Evolutionary conservation across 768 basidiomycete genomes (phyloP), one percentile per base, ranked within the genome.

Genomic region (Grammothele lineata): DNA sequence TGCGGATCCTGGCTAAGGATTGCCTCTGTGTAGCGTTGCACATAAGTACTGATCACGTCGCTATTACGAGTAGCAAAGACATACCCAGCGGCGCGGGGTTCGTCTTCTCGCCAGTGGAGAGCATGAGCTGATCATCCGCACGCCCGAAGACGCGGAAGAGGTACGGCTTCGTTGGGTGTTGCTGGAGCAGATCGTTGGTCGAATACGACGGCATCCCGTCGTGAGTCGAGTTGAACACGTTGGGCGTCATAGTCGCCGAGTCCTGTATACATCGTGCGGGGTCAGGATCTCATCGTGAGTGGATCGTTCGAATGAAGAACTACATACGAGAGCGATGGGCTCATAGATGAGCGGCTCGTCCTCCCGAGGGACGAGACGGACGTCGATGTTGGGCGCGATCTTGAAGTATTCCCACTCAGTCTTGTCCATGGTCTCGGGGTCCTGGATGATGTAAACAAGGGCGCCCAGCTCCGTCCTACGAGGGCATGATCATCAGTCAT

Each of bases 91-190:
- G 40, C 7, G 40, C 40, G 10, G 40, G 40, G 18, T 42, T 42
- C 14, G 40, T 42, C 40, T 70, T 72, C 54, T 70, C 67, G 26
- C 72, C 72, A n/a, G 67, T 72, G 18, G 57, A 63, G 36, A 70
- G 66, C 62, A 70, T 70, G 30, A 76, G 67, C 55, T 75, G 73
- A 46, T 76, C 75, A 45, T 75, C 75, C 5, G 56, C 58, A 26
- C 76, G 64, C 3, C 76, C 75, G 37, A 60, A 65, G 4, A 76
- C 55, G 42, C 62, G 67, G 64, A 66, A 75, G 30, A 66, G 55
- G 2, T 59, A 58, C 3, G 55, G 58, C 32, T 69, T 68, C 0
- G 65, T 66, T 5, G 75, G 73, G 51, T 77, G 74, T 3, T 56
- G 66, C 19, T 66, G 37, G 9, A 77, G 48, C 0, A 76, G 62